These are phyloP conservation scores for Metschnikowia aberdeeniae DNA, from an alignment of 805 yeast species.

Conservation along the genomic window DNA sequence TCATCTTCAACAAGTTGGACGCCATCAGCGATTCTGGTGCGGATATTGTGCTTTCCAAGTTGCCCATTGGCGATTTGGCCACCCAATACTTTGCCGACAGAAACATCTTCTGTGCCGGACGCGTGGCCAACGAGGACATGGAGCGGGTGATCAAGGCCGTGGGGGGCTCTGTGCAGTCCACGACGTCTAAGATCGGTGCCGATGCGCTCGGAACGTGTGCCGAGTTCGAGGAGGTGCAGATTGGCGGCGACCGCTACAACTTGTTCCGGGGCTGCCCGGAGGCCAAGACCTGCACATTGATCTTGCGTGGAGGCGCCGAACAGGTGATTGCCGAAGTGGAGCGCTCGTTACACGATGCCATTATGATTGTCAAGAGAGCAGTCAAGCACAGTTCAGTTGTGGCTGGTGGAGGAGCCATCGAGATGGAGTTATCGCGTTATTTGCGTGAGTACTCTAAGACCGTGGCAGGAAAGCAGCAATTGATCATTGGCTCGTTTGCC, in stretches of 20 bases:
- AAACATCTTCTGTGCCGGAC: slow-evolving; percentile 94
- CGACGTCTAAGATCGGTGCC: slow-evolving; percentile 63
- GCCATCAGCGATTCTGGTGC: slow-evolving; percentile 84
- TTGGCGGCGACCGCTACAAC: slow-evolving; percentile 94
- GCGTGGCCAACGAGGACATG: slow-evolving; percentile 87
- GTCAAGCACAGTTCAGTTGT: slow-evolving; percentile 82
- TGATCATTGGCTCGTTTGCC: slow-evolving; percentile 88
- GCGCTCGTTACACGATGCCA: slow-evolving; percentile 95
- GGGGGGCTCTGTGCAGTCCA: slow-evolving; percentile 82
- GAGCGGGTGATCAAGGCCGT: slow-evolving; percentile 89
- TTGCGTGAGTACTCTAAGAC: slow-evolving; percentile 82
- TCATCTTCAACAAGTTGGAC: slow-evolving; percentile 80
- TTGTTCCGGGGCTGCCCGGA: slow-evolving; percentile 88
- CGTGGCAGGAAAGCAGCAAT: slow-evolving; percentile 94
- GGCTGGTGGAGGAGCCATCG: slow-evolving; percentile 99
- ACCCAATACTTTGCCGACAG: slow-evolving; percentile 98
- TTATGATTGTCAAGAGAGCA: slow-evolving; percentile 96
- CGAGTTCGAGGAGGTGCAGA: slow-evolving; percentile 85
- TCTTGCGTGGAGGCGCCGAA: slow-evolving; percentile 96
- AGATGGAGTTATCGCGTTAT: slow-evolving; percentile 91
- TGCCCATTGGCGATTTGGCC: slow-evolving; percentile 98
- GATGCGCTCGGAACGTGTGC: slow-evolving; percentile 54
- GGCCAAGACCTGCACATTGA: slow-evolving; percentile 88
- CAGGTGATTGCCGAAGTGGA: slow-evolving; percentile 98
- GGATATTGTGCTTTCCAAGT: slow-evolving; percentile 83